phyloP scores from a whole-genome alignment of 2,329 filamentous ascomycete species.

The Sporothrix brunneoviolacea region DNA sequence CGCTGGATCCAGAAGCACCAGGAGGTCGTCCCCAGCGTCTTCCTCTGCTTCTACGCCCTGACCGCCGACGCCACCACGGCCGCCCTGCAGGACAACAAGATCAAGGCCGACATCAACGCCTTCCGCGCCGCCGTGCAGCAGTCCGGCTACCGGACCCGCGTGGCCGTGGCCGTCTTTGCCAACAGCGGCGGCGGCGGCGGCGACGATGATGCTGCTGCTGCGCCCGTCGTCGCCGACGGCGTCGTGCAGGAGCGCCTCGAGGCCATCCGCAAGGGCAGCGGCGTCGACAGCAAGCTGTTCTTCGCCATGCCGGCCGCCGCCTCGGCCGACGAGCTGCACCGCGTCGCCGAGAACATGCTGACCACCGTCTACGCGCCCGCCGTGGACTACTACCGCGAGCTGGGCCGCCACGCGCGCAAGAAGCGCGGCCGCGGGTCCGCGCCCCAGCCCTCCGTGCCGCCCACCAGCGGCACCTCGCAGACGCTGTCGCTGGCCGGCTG shows the following conservation, averaged over 20 bases:
- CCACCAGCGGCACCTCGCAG: conserved; percentile 77
- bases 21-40: conserved; percentile 69
- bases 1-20: conserved; percentile 89
- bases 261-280: conserved; percentile 70
- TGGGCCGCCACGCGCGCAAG: conserved; percentile 84
- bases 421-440: conserved; percentile 75
- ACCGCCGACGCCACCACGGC: conserved; percentile 65
- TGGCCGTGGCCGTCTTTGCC: conserved; percentile 66
- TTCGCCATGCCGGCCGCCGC: conserved; percentile 76
- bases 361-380: conserved; percentile 65
- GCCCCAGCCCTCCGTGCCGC: conserved; percentile 74
- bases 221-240: conserved; percentile 47
- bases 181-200: conserved; percentile 33
- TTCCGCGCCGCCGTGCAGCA: conserved; percentile 60
- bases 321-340: conserved; percentile 60
- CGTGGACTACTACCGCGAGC: conserved; percentile 86
- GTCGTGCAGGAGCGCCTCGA: conserved; percentile 63
- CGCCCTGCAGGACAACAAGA: conserved; percentile 74
- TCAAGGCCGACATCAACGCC: conserved; percentile 79
- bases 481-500: conserved; percentile 79
- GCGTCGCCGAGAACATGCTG: conserved; percentile 68
- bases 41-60: conserved; percentile 75
- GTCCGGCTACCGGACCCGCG: conserved; percentile 70
- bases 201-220: conserved; percentile 32
- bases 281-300: conserved; percentile 74